Conservation (phyloP, 179 eudicot species). For the Silene vulgaris region DNA sequence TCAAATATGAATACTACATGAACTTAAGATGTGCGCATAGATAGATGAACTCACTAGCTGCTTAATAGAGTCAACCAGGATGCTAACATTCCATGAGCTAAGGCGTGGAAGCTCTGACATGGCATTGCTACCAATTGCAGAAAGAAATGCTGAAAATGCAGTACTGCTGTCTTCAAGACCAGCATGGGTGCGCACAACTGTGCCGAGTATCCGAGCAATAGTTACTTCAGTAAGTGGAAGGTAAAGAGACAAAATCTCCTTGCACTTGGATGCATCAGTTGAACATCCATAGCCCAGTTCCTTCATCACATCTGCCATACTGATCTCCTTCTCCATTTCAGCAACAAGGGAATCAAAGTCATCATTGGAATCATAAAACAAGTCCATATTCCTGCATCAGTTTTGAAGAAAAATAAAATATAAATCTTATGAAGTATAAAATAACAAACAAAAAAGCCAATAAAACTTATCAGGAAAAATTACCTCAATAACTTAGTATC, state of each 20-base stretch:
- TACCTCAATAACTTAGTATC: constrained; percentile 59
- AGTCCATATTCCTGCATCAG: constrained; percentile 53
- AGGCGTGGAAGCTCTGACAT: constrained; percentile 42
- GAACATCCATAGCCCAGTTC: constrained; percentile 91
- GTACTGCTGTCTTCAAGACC: constrained; percentile 57
- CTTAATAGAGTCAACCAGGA: constrained; percentile 68
- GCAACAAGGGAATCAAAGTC: constrained; percentile 78
- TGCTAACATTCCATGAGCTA: constrained; percentile 68
- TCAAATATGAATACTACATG: neutral
- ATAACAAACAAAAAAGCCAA: neutral
- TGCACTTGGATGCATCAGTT: constrained; percentile 60
- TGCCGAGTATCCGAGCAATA: constrained; percentile 67
- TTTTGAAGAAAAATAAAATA: neutral
- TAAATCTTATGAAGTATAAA: neutral
- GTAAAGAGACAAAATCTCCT: constrained; percentile 64
- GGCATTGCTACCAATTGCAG: constrained; percentile 50
- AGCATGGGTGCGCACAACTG: constrained; percentile 50
- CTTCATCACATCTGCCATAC: constrained; percentile 71
- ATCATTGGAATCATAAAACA: constrained; percentile 43
- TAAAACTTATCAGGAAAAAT: neutral
- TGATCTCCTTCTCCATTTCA: constrained; percentile 82
- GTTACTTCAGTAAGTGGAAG: constrained; percentile 63
- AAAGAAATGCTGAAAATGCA: constrained; percentile 52
- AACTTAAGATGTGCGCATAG: neutral
- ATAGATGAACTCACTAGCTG: constrained; percentile 58